Evolutionary conservation across 2,329 filamentous ascomycete species (phyloP), one percentile per base, ranked within the genome.

Genomic region (Triangularia verruculosa): DNA sequence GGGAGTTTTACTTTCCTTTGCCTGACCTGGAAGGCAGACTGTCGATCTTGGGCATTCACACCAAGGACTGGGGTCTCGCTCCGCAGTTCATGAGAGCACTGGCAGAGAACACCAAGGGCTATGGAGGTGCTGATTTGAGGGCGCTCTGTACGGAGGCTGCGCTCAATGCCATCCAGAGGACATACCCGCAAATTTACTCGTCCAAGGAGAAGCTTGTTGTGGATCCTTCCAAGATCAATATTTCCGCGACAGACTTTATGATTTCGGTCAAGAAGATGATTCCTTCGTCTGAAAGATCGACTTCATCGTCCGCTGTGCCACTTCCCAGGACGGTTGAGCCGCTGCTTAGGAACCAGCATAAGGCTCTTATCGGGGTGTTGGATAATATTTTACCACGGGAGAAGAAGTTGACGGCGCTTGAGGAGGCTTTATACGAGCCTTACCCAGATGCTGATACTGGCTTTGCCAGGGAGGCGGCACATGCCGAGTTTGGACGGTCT

Each of bases 1-100:
- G 95, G 75, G 96, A 99, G 76, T 99, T 99, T 72, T 98, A 98
- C 79, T 99, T 99, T 73, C 93, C 95, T 0, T 81, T 99, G 30
- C 95, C 95, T 0, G 91, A 94, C 70, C 82, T 88, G 3, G 86
- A 90, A 43, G 93, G 87, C 22, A 87, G 95, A 66, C 89, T 90
- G 67, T 85, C 92, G 4, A 99, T 99, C 71, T 84, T 99, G 64
- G 89, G 97, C 67, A 99, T 99, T 64, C 93, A 99, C 74, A 99
- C 95, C 6, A 90, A 90, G 73, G 92, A 92, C 67, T 99, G 95
- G 95, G 91, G 93, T 20, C 81, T 99, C 25, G 84, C 90, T 24
- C 82, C 88, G 12, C 78, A 82, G 2, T 96, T 98, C 82, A 97
- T 96, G 78, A 83, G 88, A 60, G 87, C 92, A 63, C 83, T 99